A percentile compares a stretch with the other conserved stretches of the same genome.
These are phyloP conservation scores for Ceratonia siliqua DNA, from an alignment of 306 rosid genomes.

Conservation along the genomic window DNA sequence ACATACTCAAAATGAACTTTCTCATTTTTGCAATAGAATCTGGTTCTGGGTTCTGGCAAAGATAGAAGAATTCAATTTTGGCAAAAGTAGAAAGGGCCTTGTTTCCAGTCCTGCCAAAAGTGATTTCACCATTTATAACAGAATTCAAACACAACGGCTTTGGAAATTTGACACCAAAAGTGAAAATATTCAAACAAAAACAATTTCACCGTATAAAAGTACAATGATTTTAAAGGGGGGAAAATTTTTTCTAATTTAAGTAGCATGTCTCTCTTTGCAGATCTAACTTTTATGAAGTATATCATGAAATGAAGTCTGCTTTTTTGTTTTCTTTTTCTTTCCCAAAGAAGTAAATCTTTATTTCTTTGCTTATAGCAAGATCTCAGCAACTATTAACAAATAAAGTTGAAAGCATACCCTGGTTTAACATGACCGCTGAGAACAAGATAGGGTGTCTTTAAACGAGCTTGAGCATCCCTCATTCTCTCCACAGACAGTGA, in stretches of 20 bases:
- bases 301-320: slow-evolving; percentile 4
- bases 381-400: slow-evolving; percentile 6
- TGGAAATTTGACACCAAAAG: neutral
- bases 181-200: neutral
- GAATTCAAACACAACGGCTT: neutral
- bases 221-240: neutral
- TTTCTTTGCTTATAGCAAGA: neutral
- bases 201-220: neutral
- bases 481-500: slow-evolving; percentile 86
- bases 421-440: slow-evolving; percentile 95
- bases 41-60: neutral
- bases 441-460: slow-evolving; percentile 86
- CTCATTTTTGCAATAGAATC: neutral
- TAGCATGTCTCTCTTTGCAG: neutral
- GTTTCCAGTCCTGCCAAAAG: neutral
- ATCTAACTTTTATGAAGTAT: slow-evolving; percentile 10
- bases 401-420: slow-evolving; percentile 57
- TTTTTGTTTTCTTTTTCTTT: neutral
- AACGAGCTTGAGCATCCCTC: slow-evolving; percentile 90
- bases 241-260: neutral
- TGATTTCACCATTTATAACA: neutral
- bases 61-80: neutral
- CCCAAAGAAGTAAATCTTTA: neutral
- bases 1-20: neutral
- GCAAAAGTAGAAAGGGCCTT: neutral